phyloP scores from a whole-genome alignment of 2,329 filamentous ascomycete species.

The Ophiostoma triangulosporum region DNA sequence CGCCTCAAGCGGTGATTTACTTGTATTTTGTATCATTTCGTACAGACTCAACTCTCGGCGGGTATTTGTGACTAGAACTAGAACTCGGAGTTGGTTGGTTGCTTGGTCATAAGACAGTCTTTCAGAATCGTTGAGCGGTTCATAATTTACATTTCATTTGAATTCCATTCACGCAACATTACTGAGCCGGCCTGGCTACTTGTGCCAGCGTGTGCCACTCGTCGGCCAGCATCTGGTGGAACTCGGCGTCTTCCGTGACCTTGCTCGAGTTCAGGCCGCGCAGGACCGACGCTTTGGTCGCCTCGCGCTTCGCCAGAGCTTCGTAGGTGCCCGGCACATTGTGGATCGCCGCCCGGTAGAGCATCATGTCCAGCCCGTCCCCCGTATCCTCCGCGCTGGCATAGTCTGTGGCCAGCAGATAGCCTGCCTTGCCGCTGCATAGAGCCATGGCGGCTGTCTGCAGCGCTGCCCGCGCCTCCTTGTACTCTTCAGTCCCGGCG shows the following conservation, averaged over 20 bases:
- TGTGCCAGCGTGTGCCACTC: constrained; percentile 16
- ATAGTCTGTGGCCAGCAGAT: constrained; percentile 19
- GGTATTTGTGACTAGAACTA: no score
- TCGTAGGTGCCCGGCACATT: constrained; percentile 15
- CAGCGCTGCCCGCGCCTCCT: constrained; percentile 13
- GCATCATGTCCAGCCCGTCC: constrained; percentile 5
- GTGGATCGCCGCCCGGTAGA: constrained; percentile 20
- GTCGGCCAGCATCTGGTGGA: constrained; percentile 14
- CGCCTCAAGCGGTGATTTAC: constrained; percentile 7
- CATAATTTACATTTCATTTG: no score
- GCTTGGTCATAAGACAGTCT: no score
- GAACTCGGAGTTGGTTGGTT: no score
- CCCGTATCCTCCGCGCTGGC: constrained; percentile 8
- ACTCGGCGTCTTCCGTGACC: constrained; percentile 2
- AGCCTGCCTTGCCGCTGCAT: constrained; percentile 18
- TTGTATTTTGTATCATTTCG: background rate
- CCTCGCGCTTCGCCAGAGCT: constrained; percentile 9
- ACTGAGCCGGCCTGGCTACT: background rate
- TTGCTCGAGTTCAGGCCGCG: constrained; percentile 3
- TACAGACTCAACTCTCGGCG: no score
- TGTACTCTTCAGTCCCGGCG: background rate
- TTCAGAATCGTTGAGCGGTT: no score
- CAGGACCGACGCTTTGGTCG: background rate
- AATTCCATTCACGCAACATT: background rate
- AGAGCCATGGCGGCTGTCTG: constrained; percentile 20